These are phyloP conservation scores for Penicillium sp. DNA, from an alignment of 2,329 filamentous ascomycete genomes.

Conservation along the genomic window DNA sequence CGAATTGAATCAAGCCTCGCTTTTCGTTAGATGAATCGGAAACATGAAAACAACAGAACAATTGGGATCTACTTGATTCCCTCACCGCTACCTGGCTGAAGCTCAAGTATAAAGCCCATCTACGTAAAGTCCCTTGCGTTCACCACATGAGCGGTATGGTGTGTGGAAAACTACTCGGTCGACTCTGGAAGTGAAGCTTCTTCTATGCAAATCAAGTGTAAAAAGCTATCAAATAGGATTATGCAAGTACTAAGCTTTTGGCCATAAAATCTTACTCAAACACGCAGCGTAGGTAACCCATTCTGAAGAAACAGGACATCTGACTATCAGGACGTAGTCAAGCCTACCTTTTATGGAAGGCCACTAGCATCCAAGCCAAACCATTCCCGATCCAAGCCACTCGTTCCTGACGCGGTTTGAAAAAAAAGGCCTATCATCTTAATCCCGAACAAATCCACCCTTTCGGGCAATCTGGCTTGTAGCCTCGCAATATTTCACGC, in stretches of 20 bases:
- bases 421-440: not conserved
- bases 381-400: no score
- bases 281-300: conserved; percentile 4
- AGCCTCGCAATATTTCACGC: conserved; percentile 4
- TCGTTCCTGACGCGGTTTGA: not conserved
- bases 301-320: not conserved
- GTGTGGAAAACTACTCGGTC: not conserved
- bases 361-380: not conserved
- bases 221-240: not conserved
- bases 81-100: no score
- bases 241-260: not conserved
- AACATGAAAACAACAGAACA: no score
- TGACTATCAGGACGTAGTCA: conserved; percentile 1
- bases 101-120: no score
- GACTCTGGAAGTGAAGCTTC: not conserved
- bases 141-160: no score
- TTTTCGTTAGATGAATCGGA: no score
- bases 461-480: not conserved
- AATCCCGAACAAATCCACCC: not conserved
- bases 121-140: no score
- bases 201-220: not conserved
- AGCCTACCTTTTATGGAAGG: not conserved
- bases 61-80: no score
- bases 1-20: no score
- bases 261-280: conserved; percentile 6